These are phyloP conservation scores for Auriscalpium vulgare DNA, from an alignment of 768 basidiomycete species.

Conservation along the genomic window DNA sequence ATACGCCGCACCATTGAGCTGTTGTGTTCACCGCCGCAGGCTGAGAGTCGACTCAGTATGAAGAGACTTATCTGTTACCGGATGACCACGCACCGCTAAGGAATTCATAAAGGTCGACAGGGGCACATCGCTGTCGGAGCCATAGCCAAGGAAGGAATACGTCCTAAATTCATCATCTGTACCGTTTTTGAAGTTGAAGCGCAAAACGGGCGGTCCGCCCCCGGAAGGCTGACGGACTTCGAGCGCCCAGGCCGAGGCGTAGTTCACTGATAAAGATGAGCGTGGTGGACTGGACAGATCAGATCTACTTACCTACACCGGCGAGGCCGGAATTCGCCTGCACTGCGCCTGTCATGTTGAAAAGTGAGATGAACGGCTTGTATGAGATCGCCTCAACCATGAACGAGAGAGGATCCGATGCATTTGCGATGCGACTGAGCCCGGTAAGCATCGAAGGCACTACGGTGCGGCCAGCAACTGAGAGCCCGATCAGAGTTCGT, in stretches of 20 bases:
- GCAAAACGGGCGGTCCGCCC: conserved; percentile 42
- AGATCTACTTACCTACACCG: conserved; percentile 40
- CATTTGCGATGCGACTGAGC: conserved; percentile 42
- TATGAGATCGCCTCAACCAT: conserved; percentile 57
- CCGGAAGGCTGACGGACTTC: conserved; percentile 47
- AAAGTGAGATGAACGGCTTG: conserved; percentile 71
- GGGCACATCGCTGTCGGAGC: conserved; percentile 41
- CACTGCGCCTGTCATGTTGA: conserved; percentile 65
- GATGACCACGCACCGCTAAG: conserved; percentile 24
- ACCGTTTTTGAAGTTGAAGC: conserved; percentile 68
- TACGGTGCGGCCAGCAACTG: conserved; percentile 63
- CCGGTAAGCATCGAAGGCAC: conserved; percentile 51
- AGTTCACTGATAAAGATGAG: conserved; percentile 39
- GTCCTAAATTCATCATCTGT: conserved; percentile 40
- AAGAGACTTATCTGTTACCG: not conserved
- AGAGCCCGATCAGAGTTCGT: conserved; percentile 2
- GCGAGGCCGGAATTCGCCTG: conserved; percentile 43
- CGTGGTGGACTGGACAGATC: not conserved
- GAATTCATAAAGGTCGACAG: conserved; percentile 42
- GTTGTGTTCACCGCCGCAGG: conserved; percentile 44
- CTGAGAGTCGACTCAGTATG: conserved; percentile 22
- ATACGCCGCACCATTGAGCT: conserved; percentile 50
- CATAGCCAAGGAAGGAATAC: conserved; percentile 37
- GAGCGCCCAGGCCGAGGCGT: conserved; percentile 47
- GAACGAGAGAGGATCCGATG: conserved; percentile 46